A percentile compares a stretch with the other conserved stretches of the same genome.
Conservation (phyloP, 2,329 filamentous ascomycete species). For the Ophiosphaerella herpotricha region DNA sequence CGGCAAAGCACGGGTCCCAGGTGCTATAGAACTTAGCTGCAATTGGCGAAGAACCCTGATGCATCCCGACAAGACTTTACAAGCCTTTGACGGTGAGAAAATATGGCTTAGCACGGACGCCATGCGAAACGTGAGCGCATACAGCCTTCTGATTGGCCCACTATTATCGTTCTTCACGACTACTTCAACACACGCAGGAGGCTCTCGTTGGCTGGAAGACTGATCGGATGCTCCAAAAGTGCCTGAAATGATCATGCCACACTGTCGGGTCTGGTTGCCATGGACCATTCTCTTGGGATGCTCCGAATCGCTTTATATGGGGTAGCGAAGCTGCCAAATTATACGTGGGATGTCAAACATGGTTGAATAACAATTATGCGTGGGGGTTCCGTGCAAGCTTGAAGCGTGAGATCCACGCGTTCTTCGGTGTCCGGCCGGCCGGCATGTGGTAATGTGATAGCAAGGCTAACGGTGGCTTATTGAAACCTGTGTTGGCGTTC, state of each 20-base stretch:
- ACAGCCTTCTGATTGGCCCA: slow-evolving; percentile 22
- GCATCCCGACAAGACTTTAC: slow-evolving; percentile 7
- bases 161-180: slow-evolving; percentile 3
- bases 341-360: slow-evolving; percentile 1
- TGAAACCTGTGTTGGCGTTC: no score
- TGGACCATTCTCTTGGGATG: slow-evolving; percentile 19
- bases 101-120: slow-evolving; percentile 19
- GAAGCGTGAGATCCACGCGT: neutral
- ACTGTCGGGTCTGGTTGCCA: slow-evolving; percentile 14
- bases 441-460: no score
- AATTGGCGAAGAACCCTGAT: slow-evolving; percentile 15
- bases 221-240: neutral
- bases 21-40: slow-evolving; percentile 14
- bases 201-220: slow-evolving; percentile 8
- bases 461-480: no score
- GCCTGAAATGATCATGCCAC: slow-evolving; percentile 7
- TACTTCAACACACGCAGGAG: slow-evolving; percentile 10
- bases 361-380: neutral
- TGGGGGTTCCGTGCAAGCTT: slow-evolving; percentile 5
- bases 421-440: no score
- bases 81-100: slow-evolving; percentile 5
- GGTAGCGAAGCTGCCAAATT: slow-evolving; percentile 2
- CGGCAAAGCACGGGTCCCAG: neutral
- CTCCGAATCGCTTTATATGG: slow-evolving; percentile 3
- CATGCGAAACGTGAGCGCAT: slow-evolving; percentile 22